These are phyloP conservation scores for Exserohilum rostratum DNA, from an alignment of 2,329 filamentous ascomycete species.

Conservation along the genomic window DNA sequence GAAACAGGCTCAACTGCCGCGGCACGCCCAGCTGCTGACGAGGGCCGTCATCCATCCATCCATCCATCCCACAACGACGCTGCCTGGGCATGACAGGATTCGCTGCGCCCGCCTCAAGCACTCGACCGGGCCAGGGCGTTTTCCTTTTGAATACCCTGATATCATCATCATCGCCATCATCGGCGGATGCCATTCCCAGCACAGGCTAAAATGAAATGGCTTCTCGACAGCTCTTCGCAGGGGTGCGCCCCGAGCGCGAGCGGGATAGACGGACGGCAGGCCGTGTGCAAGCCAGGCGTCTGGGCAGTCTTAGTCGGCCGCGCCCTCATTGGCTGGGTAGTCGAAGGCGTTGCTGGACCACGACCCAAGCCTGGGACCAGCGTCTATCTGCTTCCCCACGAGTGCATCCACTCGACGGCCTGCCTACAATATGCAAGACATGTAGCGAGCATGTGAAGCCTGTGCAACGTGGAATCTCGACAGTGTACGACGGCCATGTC, in stretches of 20 bases:
- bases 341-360: slow-evolving; percentile 3
- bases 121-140: slow-evolving; percentile 11
- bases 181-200: slow-evolving; percentile 25
- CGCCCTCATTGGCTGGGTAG: slow-evolving; percentile 14
- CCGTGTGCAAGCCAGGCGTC: slow-evolving; percentile 38
- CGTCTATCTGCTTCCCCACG: slow-evolving; percentile 21
- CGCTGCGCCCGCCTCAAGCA: slow-evolving; percentile 16
- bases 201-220: slow-evolving; percentile 45
- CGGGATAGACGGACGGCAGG: slow-evolving; percentile 47
- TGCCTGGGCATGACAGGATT: slow-evolving; percentile 38
- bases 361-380: slow-evolving; percentile 5
- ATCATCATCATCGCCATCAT: too few species aligned
- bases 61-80: slow-evolving; percentile 39
- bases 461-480: slow-evolving; percentile 49
- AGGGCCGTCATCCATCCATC: slow-evolving; percentile 30
- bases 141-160: slow-evolving; percentile 14
- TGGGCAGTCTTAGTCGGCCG: slow-evolving; percentile 31
- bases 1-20: slow-evolving; percentile 43
- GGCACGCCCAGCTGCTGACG: slow-evolving; percentile 18
- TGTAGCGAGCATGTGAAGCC: slow-evolving; percentile 24
- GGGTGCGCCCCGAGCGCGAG: slow-evolving; percentile 34
- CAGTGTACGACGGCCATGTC: slow-evolving; percentile 44
- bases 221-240: slow-evolving; percentile 27
- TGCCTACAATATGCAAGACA: slow-evolving; percentile 15
- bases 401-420: slow-evolving; percentile 22